A percentile compares a stretch with the other conserved stretches of the same genome.
Evolutionary conservation across 768 basidiomycete genomes (phyloP).

Genomic region (Naganishia randhawae): DNA sequence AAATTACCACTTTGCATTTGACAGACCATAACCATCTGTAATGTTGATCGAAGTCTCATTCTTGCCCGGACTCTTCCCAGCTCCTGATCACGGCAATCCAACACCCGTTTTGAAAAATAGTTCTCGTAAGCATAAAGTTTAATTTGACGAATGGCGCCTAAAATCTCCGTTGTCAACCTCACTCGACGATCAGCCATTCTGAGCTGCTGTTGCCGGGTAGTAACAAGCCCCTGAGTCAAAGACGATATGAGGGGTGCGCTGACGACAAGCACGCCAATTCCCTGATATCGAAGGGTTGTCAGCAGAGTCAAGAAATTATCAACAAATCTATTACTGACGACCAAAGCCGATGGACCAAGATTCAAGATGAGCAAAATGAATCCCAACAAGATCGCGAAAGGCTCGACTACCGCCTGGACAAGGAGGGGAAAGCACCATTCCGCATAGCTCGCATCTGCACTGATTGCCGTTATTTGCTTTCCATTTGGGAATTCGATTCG

Average conservation of each 20-base stretch:
- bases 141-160: slow-evolving; percentile 66
- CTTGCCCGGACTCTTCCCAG: slow-evolving; percentile 34
- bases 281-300: background rate
- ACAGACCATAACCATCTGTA: slow-evolving; percentile 8
- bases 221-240: slow-evolving; percentile 36
- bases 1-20: background rate
- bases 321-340: slow-evolving; percentile 46
- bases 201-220: slow-evolving; percentile 50
- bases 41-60: background rate
- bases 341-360: slow-evolving; percentile 68
- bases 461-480: slow-evolving; percentile 67
- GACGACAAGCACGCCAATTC: slow-evolving; percentile 52
- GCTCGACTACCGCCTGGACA: slow-evolving; percentile 52
- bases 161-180: slow-evolving; percentile 63
- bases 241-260: slow-evolving; percentile 4
- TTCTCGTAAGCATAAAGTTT: slow-evolving; percentile 64
- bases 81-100: slow-evolving; percentile 39
- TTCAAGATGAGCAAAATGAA: slow-evolving; percentile 64
- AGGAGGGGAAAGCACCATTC: slow-evolving; percentile 31
- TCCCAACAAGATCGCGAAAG: slow-evolving; percentile 61
- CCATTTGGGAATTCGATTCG: slow-evolving; percentile 62
- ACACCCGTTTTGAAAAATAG: slow-evolving; percentile 40
- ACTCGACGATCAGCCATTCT: slow-evolving; percentile 67
- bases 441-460: slow-evolving; percentile 60
- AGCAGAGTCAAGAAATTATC: background rate